phyloP scores from a whole-genome alignment of 2,329 filamentous ascomycete species.

The Phyllosticta paracitricarpa region DNA sequence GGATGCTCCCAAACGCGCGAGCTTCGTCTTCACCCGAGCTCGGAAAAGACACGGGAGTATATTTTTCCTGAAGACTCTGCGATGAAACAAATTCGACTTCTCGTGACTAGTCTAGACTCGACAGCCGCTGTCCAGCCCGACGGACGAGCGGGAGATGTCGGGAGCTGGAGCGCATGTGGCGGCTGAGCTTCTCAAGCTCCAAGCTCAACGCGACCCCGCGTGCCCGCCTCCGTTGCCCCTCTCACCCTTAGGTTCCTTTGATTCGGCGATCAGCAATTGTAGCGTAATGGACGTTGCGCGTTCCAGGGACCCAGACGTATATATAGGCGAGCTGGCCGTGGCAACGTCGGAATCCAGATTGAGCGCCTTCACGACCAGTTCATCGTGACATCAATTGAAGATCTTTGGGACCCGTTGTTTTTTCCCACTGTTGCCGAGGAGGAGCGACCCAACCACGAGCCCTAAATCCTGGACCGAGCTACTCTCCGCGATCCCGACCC shows the following conservation, averaged over 20 bases:
- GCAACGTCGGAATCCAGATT: neutral
- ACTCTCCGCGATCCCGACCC: slow-evolving; percentile 9
- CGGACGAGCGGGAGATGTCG: neutral
- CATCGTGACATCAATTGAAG: slow-evolving; percentile 9
- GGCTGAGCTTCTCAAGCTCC: neutral
- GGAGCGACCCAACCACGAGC: slow-evolving; percentile 8
- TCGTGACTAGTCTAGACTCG: neutral
- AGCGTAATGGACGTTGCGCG: neutral
- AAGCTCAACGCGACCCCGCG: neutral
- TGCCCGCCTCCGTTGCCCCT: neutral
- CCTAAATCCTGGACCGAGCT: slow-evolving; percentile 6
- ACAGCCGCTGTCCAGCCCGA: neutral
- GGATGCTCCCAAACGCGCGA: neutral
- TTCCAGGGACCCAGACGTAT: neutral
- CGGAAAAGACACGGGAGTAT: neutral
- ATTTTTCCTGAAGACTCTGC: neutral
- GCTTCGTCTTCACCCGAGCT: neutral
- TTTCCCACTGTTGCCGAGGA: slow-evolving; percentile 2
- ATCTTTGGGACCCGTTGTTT: slow-evolving; percentile 7
- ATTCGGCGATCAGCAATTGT: neutral
- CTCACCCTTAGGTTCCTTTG: neutral
- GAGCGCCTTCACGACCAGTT: neutral
- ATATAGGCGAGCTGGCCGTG: neutral
- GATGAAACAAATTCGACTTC: neutral
- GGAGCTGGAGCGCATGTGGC: neutral